phyloP scores from a whole-genome alignment of 805 yeast species.

The Saccharomycopsis guyanensis region DNA sequence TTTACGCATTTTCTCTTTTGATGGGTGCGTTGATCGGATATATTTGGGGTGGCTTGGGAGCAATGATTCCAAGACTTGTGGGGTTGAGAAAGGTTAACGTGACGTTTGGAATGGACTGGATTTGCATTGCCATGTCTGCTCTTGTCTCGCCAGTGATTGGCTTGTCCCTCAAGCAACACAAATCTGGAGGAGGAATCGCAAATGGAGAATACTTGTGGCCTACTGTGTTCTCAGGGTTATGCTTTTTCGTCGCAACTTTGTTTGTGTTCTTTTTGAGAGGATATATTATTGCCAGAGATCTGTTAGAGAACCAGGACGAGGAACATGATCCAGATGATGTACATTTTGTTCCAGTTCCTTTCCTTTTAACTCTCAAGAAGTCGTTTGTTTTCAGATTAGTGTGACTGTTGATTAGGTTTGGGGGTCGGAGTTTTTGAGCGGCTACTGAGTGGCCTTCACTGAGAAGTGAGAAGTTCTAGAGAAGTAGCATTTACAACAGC shows the following conservation, averaged over 20 bases:
- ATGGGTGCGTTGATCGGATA: constrained; percentile 56
- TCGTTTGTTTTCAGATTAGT: neutral
- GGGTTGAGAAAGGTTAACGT: constrained; percentile 47
- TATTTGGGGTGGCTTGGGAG: constrained; percentile 47
- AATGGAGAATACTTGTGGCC: constrained; percentile 39
- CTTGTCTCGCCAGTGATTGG: constrained; percentile 56
- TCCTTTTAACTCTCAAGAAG: neutral
- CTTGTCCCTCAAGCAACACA: constrained; percentile 34
- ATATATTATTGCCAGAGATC: constrained; percentile 46
- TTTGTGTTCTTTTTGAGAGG: constrained; percentile 42
- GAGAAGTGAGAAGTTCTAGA: neutral
- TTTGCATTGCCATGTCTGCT: constrained; percentile 40
- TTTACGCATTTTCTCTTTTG: constrained; percentile 42
- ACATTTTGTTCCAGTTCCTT: neutral
- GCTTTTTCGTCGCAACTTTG: constrained; percentile 40
- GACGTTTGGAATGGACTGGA: constrained; percentile 45
- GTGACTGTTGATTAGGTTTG: neutral
- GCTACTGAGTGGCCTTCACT: too few species aligned
- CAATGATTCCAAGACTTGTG: constrained; percentile 43
- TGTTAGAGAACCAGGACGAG: constrained; percentile 24
- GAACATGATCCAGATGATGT: constrained; percentile 25
- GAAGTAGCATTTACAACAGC: neutral
- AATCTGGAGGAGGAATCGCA: constrained; percentile 16
- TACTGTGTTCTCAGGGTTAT: constrained; percentile 51
- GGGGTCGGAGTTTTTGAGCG: too few species aligned